Evolutionary conservation across 192 early-diverging fungal species (phyloP).

Genomic region (Gryganskiella cystojenkinii): DNA sequence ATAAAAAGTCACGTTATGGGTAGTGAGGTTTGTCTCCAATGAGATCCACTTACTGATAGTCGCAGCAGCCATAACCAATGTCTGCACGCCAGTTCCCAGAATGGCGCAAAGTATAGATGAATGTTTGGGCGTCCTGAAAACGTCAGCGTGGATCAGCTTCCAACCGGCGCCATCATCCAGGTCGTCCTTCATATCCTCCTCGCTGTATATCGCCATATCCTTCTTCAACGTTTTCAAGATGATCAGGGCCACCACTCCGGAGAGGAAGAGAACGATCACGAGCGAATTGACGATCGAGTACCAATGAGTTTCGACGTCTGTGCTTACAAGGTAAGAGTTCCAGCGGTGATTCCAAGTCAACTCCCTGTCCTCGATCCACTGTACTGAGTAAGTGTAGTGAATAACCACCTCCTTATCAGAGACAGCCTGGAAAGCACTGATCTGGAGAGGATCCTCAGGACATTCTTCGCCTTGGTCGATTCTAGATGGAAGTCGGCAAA

Average conservation of each 20-base stretch:
- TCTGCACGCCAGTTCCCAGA: conserved; percentile 78
- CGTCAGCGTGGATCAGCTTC: conserved; percentile 83
- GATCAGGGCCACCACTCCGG: conserved; percentile 74
- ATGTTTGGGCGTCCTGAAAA: conserved; percentile 74
- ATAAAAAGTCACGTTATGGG: background rate
- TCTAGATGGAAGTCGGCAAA: background rate
- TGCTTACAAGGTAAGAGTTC: conserved; percentile 69
- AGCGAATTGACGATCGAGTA: conserved; percentile 78
- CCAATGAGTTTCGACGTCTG: conserved; percentile 69
- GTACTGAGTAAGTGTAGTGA: conserved; percentile 78
- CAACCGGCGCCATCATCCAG: conserved; percentile 79
- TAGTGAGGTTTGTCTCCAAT: background rate
- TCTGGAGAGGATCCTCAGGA: conserved; percentile 45
- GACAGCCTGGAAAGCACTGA: conserved; percentile 44
- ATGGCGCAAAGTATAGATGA: conserved; percentile 75
- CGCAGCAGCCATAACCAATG: conserved; percentile 64
- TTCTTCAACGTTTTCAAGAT: conserved; percentile 73
- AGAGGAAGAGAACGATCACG: conserved; percentile 71
- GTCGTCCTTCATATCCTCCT: conserved; percentile 66
- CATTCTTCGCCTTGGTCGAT: conserved; percentile 36
- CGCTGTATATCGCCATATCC: conserved; percentile 63
- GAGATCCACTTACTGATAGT: conserved; percentile 56
- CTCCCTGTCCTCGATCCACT: conserved; percentile 68
- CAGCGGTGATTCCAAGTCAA: conserved; percentile 69
- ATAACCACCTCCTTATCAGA: conserved; percentile 50